Base-by-base conservation (phyloP, 2,329 filamentous ascomycete genomes). In the Aspergillus fischeri region DNA sequence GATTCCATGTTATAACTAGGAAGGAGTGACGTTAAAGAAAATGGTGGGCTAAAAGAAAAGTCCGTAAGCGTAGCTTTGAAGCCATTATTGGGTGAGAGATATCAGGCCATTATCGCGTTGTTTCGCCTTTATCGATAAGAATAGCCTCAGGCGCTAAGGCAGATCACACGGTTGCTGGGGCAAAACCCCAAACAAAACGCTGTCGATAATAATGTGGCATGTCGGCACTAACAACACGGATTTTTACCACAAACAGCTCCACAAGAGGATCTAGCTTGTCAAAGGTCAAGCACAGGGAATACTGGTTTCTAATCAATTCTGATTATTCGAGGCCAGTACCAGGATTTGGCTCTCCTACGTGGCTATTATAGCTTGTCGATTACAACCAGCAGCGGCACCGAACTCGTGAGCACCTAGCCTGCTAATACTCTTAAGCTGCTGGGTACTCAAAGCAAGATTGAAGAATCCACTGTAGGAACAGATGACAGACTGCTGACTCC, bases 171-270 rank as follows among this genome's bases (percentile, higher is more conserved):
- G 65, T 67, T 67, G 65, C 65, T 60, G 60, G 64, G 65, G 65
- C 63, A 63, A 62, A 65, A n/a, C 38, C 55, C 58, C 51, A 66
- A 66, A 63, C 63, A 66, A 65, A 66, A 47, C 57, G 55, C 57
- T 63, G 61, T 65, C 63, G 63, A 67, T 67, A 66, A 67, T 57
- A 29, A 29, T 61, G 60, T 56, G 57, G 51, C 56, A 53, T 55
- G 44, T 27, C 49, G 49, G 42, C 57, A 55, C 60, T 54, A 54
- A 58, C 47, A 54, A 56, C 41, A 20, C 48, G 47, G 47, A 44
- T 54, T 60, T 58, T 55, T 57, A 51, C 55, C 52, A 54, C 49
- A 49, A 41, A 55, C 56, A 56, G 52, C 41, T 47, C 44, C 44
- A 47, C 44, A 4, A 47, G 20, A 47, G 8, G 21, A 11, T 38